Conservation (phyloP, 108 stramenopile genomes). For the Schizochytrium sp. region DNA sequence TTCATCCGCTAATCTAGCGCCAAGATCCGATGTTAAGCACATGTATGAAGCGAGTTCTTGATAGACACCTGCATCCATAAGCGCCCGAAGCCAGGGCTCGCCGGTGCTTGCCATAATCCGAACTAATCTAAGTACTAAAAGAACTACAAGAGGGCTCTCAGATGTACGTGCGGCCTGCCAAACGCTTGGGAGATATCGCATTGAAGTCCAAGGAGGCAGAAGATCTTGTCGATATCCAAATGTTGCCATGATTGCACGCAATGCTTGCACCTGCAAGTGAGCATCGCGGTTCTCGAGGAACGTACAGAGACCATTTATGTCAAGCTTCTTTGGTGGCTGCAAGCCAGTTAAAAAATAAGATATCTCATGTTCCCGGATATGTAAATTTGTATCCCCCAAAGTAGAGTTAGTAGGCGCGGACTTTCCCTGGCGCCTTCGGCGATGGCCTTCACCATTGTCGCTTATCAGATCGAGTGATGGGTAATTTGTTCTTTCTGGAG, state of each 20-base stretch:
- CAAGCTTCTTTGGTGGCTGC: conserved; percentile 24
- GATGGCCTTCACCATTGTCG: no score
- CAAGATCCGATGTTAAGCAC: background rate
- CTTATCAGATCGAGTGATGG: no score
- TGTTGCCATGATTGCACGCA: background rate
- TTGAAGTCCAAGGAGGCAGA: background rate
- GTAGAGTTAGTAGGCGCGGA: background rate
- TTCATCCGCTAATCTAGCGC: background rate
- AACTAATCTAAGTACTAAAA: background rate
- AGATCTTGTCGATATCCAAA: background rate
- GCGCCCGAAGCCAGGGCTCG: conserved; percentile 24
- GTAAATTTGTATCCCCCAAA: background rate
- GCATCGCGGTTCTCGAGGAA: background rate
- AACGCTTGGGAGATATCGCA: conserved; percentile 2
- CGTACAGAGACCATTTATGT: background rate
- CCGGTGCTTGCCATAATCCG: background rate
- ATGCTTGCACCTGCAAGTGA: background rate
- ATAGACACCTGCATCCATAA: conserved; percentile 11
- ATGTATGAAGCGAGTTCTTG: background rate
- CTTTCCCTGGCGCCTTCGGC: no score
- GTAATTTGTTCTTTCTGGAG: no score
- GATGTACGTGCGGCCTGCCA: background rate
- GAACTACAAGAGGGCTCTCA: background rate
- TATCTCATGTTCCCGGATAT: background rate
- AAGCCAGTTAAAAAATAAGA: background rate